Evolutionary conservation across 371 early-diverging fungal species (phyloP).

Genomic region (Syncephalastrum contaminatum): DNA sequence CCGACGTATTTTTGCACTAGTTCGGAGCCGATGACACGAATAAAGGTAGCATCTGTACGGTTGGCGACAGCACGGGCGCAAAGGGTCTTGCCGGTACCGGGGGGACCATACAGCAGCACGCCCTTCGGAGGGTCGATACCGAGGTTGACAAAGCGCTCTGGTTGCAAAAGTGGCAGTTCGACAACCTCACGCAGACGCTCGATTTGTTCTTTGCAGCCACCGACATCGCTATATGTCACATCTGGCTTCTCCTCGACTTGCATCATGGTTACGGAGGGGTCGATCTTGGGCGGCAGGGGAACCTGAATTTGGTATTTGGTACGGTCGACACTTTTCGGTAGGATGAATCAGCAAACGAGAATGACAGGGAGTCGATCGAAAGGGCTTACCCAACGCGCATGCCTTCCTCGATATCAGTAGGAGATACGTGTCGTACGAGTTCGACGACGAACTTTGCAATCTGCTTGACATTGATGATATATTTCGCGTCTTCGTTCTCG

Average conservation of each 20-base stretch:
- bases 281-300: constrained; percentile 94
- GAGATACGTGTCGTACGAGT: constrained; percentile 94
- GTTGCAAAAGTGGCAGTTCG: constrained; percentile 99
- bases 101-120: constrained; percentile 98
- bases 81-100: constrained; percentile 99
- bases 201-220: constrained; percentile 99
- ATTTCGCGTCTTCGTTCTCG: constrained; percentile 84
- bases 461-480: constrained; percentile 98
- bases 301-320: constrained; percentile 98
- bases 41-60: constrained; percentile 99
- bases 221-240: constrained; percentile 99
- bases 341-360: not conserved
- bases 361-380: not conserved
- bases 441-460: constrained; percentile 99
- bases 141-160: constrained; percentile 98
- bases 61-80: constrained; percentile 99
- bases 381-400: constrained; percentile 95
- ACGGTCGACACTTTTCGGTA: constrained; percentile 86
- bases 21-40: constrained; percentile 99
- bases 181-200: constrained; percentile 99
- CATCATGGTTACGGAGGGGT: constrained; percentile 98
- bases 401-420: constrained; percentile 99
- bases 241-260: constrained; percentile 99
- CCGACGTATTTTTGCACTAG: constrained; percentile 99
- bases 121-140: constrained; percentile 99